phyloP scores from a whole-genome alignment of 495 filamentous ascomycete species.

The Cryomyces minteri region DNA sequence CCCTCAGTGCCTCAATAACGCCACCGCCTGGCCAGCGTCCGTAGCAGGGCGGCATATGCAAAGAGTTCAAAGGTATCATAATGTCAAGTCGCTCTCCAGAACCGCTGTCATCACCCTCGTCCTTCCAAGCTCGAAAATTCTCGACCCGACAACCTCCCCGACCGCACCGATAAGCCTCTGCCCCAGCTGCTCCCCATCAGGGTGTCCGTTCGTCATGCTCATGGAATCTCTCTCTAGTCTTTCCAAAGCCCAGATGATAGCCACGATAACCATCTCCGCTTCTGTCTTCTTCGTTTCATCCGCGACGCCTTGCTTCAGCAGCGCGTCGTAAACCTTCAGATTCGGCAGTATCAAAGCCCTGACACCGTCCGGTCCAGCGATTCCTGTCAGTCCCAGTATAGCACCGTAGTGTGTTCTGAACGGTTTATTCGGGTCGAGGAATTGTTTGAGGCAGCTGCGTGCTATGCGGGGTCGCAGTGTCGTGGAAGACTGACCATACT shows the following conservation, averaged over 20 bases:
- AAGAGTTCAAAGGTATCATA: background rate
- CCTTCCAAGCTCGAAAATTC: slow-evolving; percentile 11
- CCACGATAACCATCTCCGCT: slow-evolving; percentile 16
- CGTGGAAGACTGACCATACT: slow-evolving; percentile 55
- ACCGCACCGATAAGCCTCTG: slow-evolving; percentile 13
- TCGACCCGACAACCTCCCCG: slow-evolving; percentile 16
- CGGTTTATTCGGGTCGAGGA: slow-evolving; percentile 68
- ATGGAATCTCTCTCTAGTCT: slow-evolving; percentile 9
- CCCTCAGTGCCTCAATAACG: no score
- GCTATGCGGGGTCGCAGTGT: slow-evolving; percentile 75
- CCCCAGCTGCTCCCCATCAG: slow-evolving; percentile 9
- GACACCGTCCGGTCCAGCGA: slow-evolving; percentile 65
- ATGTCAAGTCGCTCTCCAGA: slow-evolving; percentile 9
- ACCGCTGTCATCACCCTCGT: slow-evolving; percentile 10
- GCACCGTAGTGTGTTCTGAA: slow-evolving; percentile 75
- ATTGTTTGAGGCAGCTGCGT: slow-evolving; percentile 72
- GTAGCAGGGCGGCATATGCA: background rate
- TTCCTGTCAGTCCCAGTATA: slow-evolving; percentile 51
- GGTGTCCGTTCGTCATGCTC: slow-evolving; percentile 12
- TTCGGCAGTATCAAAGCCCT: slow-evolving; percentile 66
- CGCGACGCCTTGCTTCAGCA: slow-evolving; percentile 39
- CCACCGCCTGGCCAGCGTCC: no score
- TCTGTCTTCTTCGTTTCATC: slow-evolving; percentile 17
- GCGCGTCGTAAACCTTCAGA: slow-evolving; percentile 52
- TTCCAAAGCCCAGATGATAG: slow-evolving; percentile 13